phyloP scores from a whole-genome alignment of 140 eudicot species.

The Flaveria floridana region DNA sequence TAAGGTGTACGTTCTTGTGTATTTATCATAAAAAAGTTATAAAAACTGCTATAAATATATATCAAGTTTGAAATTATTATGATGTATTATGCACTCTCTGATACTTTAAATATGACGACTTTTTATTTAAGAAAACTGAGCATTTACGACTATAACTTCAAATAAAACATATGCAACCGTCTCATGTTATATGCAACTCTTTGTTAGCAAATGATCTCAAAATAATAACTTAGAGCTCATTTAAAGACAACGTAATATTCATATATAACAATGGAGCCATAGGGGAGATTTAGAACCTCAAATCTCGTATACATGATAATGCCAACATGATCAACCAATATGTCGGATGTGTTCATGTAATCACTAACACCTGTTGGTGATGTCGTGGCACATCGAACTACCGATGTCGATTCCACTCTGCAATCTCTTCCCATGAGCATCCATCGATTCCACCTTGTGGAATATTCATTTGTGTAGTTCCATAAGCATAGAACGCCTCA shows the following conservation, averaged over 20 bases:
- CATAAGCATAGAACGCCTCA: background rate
- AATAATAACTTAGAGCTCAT: background rate
- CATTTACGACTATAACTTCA: too few relatives aligned
- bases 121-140: too few relatives aligned
- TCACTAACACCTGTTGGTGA: background rate
- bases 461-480: background rate
- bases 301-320: background rate
- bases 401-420: slow-evolving; percentile 28
- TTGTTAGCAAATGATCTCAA: too few relatives aligned
- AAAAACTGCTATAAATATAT: too few relatives aligned
- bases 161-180: too few relatives aligned
- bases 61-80: too few relatives aligned
- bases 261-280: slow-evolving; percentile 4
- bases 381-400: slow-evolving; percentile 9
- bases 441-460: slow-evolving; percentile 30
- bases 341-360: background rate
- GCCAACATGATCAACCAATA: slow-evolving; percentile 1
- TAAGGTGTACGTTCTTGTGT: too few relatives aligned
- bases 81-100: too few relatives aligned
- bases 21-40: too few relatives aligned
- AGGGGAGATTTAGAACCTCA: background rate
- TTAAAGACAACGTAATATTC: background rate
- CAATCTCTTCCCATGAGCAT: slow-evolving; percentile 40
- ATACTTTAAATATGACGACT: too few relatives aligned
- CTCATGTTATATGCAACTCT: too few relatives aligned